These are phyloP conservation scores for Ceratocystis albifundus DNA, from an alignment of 2,329 filamentous ascomycete genomes.

Conservation along the genomic window DNA sequence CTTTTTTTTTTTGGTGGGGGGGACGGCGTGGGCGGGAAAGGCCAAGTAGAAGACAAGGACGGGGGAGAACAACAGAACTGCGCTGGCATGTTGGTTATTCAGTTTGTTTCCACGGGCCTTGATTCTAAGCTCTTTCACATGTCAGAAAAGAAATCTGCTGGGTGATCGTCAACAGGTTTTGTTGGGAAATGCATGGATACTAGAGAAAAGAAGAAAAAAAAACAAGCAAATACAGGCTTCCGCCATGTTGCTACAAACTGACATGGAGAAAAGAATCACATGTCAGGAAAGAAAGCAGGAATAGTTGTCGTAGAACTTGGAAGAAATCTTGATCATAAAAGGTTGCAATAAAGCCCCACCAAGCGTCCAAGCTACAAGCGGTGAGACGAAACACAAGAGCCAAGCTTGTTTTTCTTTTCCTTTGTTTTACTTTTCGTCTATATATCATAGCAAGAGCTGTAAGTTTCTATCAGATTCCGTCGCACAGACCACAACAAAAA, in stretches of 20 bases:
- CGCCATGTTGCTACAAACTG: background rate
- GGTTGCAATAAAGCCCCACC: background rate
- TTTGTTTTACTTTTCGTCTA: background rate
- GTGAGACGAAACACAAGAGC: background rate
- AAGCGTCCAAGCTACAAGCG: background rate
- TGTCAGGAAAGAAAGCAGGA: background rate
- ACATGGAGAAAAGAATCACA: constrained; percentile 9
- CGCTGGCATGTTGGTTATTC: background rate
- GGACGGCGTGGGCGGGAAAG: background rate
- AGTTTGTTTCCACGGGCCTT: background rate
- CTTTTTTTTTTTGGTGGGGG: background rate
- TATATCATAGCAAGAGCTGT: background rate
- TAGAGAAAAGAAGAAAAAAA: no score
- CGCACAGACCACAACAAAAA: background rate
- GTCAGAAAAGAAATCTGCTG: constrained; percentile 1
- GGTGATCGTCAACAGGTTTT: constrained; percentile 5
- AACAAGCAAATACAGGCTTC: no score
- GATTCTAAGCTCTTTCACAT: background rate
- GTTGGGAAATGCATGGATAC: constrained; percentile 1
- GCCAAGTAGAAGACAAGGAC: background rate
- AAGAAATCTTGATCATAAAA: background rate
- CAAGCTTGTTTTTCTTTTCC: background rate
- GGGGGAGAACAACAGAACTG: background rate
- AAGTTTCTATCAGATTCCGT: background rate
- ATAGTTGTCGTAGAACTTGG: background rate